Conservation (phyloP, 352 stramenopile genomes). For the Elongisporangium anandrum region DNA sequence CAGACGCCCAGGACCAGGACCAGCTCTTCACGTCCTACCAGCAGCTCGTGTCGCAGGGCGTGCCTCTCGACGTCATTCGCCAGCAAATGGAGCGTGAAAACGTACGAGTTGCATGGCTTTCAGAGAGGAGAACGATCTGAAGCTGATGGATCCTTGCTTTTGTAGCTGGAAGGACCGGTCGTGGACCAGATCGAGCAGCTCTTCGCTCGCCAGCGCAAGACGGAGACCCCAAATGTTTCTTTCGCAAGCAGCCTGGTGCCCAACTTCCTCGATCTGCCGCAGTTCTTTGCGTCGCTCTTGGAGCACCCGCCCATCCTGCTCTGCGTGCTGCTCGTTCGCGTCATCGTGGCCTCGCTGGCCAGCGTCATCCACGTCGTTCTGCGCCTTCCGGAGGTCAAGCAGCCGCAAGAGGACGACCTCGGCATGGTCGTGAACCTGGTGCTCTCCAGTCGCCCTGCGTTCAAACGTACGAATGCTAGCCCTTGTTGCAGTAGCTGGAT, state of each 20-base stretch:
- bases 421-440: conserved; percentile 60
- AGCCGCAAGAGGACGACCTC: conserved; percentile 56
- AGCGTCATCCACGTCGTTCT: conserved; percentile 33
- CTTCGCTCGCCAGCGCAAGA: conserved; percentile 32
- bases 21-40: conserved; percentile 54
- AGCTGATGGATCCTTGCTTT: background rate
- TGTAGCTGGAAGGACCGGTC: conserved; percentile 26
- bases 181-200: conserved; percentile 50
- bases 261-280: conserved; percentile 43
- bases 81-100: conserved; percentile 73
- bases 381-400: conserved; percentile 58
- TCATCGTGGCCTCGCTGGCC: conserved; percentile 38
- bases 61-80: conserved; percentile 57
- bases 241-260: conserved; percentile 34
- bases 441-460: conserved; percentile 45
- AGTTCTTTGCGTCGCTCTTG: conserved; percentile 46
- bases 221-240: conserved; percentile 11
- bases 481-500: background rate
- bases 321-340: conserved; percentile 49
- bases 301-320: conserved; percentile 59
- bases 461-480: conserved; percentile 74
- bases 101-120: conserved; percentile 15
- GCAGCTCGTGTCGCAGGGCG: conserved; percentile 50
- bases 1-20: conserved; percentile 36
- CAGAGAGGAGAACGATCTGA: background rate